These are phyloP conservation scores for Globisporangium nagaii DNA, from an alignment of 352 stramenopile genomes.

Conservation along the genomic window DNA sequence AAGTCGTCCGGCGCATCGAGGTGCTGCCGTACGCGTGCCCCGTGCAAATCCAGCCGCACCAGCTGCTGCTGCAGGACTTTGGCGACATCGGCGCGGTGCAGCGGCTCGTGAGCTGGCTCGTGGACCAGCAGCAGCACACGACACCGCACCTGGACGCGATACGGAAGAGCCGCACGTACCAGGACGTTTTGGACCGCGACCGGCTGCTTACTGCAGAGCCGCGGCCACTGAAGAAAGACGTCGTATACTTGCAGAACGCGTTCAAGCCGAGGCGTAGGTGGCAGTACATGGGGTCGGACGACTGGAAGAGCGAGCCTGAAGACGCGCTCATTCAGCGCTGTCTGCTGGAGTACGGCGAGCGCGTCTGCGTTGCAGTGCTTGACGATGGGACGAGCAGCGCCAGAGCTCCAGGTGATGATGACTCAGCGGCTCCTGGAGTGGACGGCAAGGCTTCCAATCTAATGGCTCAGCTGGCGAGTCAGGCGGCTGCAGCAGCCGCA, in stretches of 20 bases:
- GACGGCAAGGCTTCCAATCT: not conserved
- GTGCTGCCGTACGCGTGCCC: constrained; percentile 23
- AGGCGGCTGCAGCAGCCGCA: constrained; percentile 34
- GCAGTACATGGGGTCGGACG: constrained; percentile 23
- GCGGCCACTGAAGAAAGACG: constrained; percentile 32
- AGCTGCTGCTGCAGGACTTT: constrained; percentile 76
- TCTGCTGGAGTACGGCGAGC: constrained; percentile 76
- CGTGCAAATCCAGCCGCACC: constrained; percentile 51
- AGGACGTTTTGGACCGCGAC: constrained; percentile 15
- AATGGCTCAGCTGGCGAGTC: constrained; percentile 44
- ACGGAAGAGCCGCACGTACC: constrained; percentile 20
- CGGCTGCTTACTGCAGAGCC: not conserved
- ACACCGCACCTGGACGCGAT: constrained; percentile 34
- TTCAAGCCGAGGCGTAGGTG: constrained; percentile 41
- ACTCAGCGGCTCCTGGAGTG: not conserved
- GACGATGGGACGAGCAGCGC: constrained; percentile 1
- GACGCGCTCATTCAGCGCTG: constrained; percentile 75
- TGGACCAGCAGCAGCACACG: constrained; percentile 26
- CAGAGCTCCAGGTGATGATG: not conserved
- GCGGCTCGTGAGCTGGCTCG: constrained; percentile 46
- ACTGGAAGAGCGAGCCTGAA: constrained; percentile 35
- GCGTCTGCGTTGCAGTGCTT: constrained; percentile 16
- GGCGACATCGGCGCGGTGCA: constrained; percentile 57
- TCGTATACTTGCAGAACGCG: constrained; percentile 28
- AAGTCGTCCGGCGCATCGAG: constrained; percentile 41